phyloP scores from a whole-genome alignment of 202 grass and related monocot genomes.

The Carex arenaria region DNA sequence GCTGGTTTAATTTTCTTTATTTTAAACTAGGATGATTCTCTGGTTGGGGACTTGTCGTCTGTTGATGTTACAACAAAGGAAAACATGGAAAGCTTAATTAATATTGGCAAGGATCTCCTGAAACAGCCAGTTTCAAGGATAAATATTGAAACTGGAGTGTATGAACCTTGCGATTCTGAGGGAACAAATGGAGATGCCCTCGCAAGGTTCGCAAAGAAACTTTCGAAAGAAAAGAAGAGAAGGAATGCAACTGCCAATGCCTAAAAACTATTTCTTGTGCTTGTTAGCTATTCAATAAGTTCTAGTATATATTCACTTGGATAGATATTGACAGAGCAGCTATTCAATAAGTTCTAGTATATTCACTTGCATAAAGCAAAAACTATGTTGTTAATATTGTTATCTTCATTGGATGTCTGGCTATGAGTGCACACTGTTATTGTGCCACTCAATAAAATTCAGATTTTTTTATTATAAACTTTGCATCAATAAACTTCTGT shows the following conservation, averaged over 20 bases:
- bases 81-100: constrained; percentile 51
- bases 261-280: neutral
- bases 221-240: constrained; percentile 39
- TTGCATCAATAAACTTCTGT: too few species aligned
- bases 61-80: constrained; percentile 49
- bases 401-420: neutral
- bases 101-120: constrained; percentile 35
- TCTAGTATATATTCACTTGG: too few species aligned
- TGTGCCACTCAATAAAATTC: neutral
- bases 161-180: constrained; percentile 11
- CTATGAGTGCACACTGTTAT: neutral
- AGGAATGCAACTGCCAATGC: constrained; percentile 21
- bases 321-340: too few species aligned
- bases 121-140: constrained; percentile 34
- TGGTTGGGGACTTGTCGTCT: constrained; percentile 29
- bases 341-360: too few species aligned
- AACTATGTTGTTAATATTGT: too few species aligned
- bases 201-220: constrained; percentile 34
- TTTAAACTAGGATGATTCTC: constrained; percentile 35
- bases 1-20: neutral
- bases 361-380: too few species aligned
- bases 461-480: neutral
- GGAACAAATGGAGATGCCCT: constrained; percentile 50
- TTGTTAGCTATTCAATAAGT: neutral
- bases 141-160: constrained; percentile 47